These are phyloP conservation scores for Dinochytrium kinnereticum DNA, from an alignment of 371 early-diverging fungal species.

Conservation along the genomic window DNA sequence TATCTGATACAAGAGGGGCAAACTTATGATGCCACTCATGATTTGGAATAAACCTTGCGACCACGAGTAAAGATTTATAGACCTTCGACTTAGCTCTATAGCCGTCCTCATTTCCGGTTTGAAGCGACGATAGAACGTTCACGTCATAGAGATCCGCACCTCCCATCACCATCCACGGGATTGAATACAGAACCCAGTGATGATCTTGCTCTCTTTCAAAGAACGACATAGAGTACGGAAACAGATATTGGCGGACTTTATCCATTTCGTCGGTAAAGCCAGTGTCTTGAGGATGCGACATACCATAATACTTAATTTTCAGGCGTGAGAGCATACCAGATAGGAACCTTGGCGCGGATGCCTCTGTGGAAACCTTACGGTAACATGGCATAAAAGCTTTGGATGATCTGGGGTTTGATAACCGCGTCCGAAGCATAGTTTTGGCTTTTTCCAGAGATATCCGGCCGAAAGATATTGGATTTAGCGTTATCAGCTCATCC, in stretches of 20 bases:
- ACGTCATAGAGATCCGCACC: slow-evolving; percentile 47
- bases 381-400: slow-evolving; percentile 29
- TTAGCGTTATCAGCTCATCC: slow-evolving; percentile 24
- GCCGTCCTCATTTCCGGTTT: too few species aligned
- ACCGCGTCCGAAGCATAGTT: slow-evolving; percentile 12
- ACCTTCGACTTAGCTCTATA: background rate
- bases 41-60: slow-evolving; percentile 14
- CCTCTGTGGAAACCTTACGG: slow-evolving; percentile 1
- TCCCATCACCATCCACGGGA: slow-evolving; percentile 48
- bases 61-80: slow-evolving; percentile 20
- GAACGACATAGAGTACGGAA: background rate
- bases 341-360: background rate
- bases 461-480: slow-evolving; percentile 40
- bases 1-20: slow-evolving; percentile 7
- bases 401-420: background rate
- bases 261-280: background rate
- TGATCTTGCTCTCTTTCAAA: background rate
- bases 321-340: background rate
- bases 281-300: background rate
- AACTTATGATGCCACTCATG: slow-evolving; percentile 33
- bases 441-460: slow-evolving; percentile 18
- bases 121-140: slow-evolving; percentile 23
- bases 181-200: slow-evolving; percentile 29
- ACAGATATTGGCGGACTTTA: background rate
- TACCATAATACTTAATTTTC: background rate